Evolutionary conservation across 768 basidiomycete genomes (phyloP).

Genomic region (Boletus rubropictus): DNA sequence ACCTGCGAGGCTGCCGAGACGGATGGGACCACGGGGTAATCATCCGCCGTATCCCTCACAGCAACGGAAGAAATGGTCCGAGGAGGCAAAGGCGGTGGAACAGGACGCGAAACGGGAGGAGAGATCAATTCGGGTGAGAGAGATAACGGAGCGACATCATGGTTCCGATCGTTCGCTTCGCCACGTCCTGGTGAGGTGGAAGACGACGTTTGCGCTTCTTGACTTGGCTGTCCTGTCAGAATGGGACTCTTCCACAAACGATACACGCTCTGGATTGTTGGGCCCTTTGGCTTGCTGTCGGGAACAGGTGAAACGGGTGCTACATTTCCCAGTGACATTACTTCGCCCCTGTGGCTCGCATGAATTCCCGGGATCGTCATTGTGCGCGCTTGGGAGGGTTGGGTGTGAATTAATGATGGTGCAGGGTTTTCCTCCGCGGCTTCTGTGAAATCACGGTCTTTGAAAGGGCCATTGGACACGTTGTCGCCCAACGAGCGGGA

Average conservation of each 20-base stretch:
- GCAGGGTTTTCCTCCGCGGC: slow-evolving; percentile 24
- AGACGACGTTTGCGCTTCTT: slow-evolving; percentile 11
- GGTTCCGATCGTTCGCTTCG: slow-evolving; percentile 21
- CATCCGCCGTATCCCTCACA: slow-evolving; percentile 24
- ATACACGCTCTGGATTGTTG: slow-evolving; percentile 64
- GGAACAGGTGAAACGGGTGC: slow-evolving; percentile 41
- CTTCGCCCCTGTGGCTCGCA: slow-evolving; percentile 75
- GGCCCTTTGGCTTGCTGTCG: slow-evolving; percentile 39
- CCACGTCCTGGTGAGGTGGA: slow-evolving; percentile 5
- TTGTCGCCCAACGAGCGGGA: slow-evolving; percentile 33
- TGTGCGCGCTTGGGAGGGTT: slow-evolving; percentile 65
- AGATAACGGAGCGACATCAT: slow-evolving; percentile 27
- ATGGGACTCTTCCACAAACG: slow-evolving; percentile 65
- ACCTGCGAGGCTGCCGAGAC: slow-evolving; percentile 45
- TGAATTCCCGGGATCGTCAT: slow-evolving; percentile 90
- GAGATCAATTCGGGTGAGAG: slow-evolving; percentile 21
- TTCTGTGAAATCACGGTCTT: slow-evolving; percentile 31
- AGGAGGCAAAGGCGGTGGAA: slow-evolving; percentile 39
- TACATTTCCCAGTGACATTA: slow-evolving; percentile 79
- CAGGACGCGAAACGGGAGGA: slow-evolving; percentile 23
- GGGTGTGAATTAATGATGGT: slow-evolving; percentile 58
- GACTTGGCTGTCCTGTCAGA: slow-evolving; percentile 24
- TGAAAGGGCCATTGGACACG: slow-evolving; percentile 22
- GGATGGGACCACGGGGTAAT: slow-evolving; percentile 14
- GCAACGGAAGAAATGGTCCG: slow-evolving; percentile 33